Conservation (phyloP, 73 alveolate species). For the Tetrahymena borealis region DNA sequence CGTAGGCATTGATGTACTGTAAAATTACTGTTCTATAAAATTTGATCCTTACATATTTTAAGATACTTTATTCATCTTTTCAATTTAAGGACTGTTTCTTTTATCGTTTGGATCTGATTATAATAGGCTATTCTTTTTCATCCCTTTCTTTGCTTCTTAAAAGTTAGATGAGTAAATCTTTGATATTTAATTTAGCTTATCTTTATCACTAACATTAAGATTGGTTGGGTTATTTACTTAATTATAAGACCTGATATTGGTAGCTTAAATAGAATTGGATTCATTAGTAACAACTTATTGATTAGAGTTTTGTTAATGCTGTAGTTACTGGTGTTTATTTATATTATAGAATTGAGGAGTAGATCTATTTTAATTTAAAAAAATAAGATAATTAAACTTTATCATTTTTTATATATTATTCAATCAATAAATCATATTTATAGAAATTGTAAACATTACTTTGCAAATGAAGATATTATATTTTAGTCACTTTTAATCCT, state of each 20-base stretch:
- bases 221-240: too few relatives aligned
- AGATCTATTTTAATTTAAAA: too few relatives aligned
- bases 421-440: neutral
- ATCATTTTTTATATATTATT: neutral
- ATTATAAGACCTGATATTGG: too few relatives aligned
- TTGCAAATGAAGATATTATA: neutral
- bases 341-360: neutral
- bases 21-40: neutral
- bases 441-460: neutral
- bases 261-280: too few relatives aligned
- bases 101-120: neutral
- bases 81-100: neutral
- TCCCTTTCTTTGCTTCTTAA: neutral
- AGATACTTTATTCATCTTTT: neutral
- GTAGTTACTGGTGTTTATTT: neutral
- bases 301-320: neutral
- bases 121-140: neutral
- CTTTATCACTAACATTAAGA: too few relatives aligned
- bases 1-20: neutral
- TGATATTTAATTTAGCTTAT: neutral
- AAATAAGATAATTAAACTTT: too few relatives aligned
- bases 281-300: neutral
- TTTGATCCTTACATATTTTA: neutral
- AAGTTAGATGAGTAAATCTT: neutral
- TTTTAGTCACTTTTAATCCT: neutral